Conservation (phyloP, 805 yeast species). For the Starmerella tilneyi region DNA sequence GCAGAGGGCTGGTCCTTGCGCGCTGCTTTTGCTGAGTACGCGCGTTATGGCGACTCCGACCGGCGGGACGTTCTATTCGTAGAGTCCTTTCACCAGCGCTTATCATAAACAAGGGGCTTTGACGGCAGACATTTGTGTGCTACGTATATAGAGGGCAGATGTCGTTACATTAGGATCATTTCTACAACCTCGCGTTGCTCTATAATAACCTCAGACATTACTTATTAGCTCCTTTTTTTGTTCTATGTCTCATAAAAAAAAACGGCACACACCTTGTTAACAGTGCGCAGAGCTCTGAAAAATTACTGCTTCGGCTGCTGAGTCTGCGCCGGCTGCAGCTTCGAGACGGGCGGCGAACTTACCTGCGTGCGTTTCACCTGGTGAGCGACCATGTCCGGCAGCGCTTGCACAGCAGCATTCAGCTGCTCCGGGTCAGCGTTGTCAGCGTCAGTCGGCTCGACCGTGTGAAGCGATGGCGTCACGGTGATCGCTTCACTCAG, state of each 20-base stretch:
- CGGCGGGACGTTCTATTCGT: constrained; percentile 76
- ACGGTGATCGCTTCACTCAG: constrained; percentile 15
- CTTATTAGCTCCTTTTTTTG: no score
- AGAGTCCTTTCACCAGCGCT: no score
- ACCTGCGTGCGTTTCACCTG: neutral
- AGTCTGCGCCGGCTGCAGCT: constrained; percentile 33
- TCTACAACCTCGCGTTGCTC: no score
- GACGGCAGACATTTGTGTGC: no score
- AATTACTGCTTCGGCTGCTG: constrained; percentile 67
- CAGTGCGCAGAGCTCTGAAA: no score
- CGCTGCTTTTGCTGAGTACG: constrained; percentile 76
- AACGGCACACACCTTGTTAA: no score
- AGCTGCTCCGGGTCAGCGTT: constrained; percentile 6
- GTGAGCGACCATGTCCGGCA: constrained; percentile 8
- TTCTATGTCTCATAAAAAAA: no score
- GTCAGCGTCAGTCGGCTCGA: constrained; percentile 7
- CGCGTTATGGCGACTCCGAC: constrained; percentile 64
- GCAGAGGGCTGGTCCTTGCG: constrained; percentile 81
- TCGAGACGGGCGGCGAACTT: neutral
- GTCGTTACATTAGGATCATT: no score
- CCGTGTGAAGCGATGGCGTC: constrained; percentile 9
- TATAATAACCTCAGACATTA: no score
- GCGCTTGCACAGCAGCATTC: constrained; percentile 3
- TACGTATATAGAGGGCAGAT: no score
- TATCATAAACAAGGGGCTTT: no score